Percentiles rank a stretch among this genome's conserved stretches.
Conservation (phyloP, 257 asterid genomes). For the Thymus quinquecostatus region DNA sequence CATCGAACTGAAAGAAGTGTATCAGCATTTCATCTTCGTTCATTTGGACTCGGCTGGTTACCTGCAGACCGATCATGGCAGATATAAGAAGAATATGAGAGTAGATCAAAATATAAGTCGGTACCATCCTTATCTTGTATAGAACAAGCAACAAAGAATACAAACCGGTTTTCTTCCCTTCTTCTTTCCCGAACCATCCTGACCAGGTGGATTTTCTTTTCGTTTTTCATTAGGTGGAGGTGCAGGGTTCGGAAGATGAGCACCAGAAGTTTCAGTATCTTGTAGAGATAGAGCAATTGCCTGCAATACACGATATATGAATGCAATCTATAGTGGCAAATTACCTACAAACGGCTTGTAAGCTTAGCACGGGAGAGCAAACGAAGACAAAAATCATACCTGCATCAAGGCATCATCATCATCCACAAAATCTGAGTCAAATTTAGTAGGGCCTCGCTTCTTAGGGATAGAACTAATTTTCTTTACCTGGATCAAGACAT, state of each 20-base stretch:
- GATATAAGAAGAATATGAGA: conserved; percentile 21
- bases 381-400: conserved; percentile 38
- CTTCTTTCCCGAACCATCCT: conserved; percentile 52
- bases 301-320: conserved; percentile 43
- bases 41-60: conserved; percentile 77
- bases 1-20: conserved; percentile 90
- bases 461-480: conserved; percentile 45
- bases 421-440: conserved; percentile 62
- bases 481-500: conserved; percentile 53
- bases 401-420: conserved; percentile 75
- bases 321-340: not conserved
- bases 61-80: conserved; percentile 44
- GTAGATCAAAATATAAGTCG: conserved; percentile 24
- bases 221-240: conserved; percentile 35
- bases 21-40: conserved; percentile 82
- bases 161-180: conserved; percentile 75
- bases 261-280: conserved; percentile 46
- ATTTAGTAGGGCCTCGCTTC: conserved; percentile 40
- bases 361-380: conserved; percentile 13
- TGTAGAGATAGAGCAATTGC: conserved; percentile 88
- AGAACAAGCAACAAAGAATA: conserved; percentile 30
- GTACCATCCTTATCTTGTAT: conserved; percentile 10
- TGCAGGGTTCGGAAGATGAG: conserved; percentile 14
- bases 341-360: conserved; percentile 6
- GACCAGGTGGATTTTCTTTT: conserved; percentile 35